Conservation (phyloP, 345 rosid species). For the Pugionium dolabratum region DNA sequence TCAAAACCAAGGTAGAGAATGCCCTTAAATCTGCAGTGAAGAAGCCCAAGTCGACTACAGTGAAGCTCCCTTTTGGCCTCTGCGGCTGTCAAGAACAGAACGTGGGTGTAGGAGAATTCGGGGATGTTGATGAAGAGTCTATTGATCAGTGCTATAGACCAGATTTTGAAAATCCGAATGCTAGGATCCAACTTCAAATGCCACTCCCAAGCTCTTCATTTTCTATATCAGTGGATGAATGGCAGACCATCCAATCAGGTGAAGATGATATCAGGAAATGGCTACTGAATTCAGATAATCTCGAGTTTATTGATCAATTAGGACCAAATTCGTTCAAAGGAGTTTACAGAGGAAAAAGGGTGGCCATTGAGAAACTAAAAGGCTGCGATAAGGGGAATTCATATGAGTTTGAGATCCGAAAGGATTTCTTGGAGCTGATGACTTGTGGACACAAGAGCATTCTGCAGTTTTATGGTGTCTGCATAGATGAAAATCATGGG, state of each 20-base stretch:
- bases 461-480: constrained; percentile 77
- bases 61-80: constrained; percentile 90
- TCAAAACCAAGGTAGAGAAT: constrained; percentile 61
- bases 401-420: constrained; percentile 76
- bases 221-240: constrained; percentile 76
- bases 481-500: constrained; percentile 88
- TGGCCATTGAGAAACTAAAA: constrained; percentile 91
- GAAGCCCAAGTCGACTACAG: constrained; percentile 62
- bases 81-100: constrained; percentile 96
- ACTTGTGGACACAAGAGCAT: constrained; percentile 87
- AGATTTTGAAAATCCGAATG: constrained; percentile 49
- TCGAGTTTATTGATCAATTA: constrained; percentile 70
- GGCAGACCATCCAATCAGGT: constrained; percentile 82
- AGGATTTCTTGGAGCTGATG: constrained; percentile 86
- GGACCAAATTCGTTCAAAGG: constrained; percentile 76
- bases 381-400: constrained; percentile 94
- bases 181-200: constrained; percentile 67
- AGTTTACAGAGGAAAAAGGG: constrained; percentile 65
- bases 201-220: constrained; percentile 68
- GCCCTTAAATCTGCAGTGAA: constrained; percentile 70
- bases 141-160: constrained; percentile 54
- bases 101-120: constrained; percentile 54
- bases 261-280: constrained; percentile 71
- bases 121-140: constrained; percentile 72
- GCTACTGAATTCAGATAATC: constrained; percentile 74